Evolutionary conservation across 2,329 filamentous ascomycete genomes (phyloP).

Genomic region (Sclerotiophoma versabilis): DNA sequence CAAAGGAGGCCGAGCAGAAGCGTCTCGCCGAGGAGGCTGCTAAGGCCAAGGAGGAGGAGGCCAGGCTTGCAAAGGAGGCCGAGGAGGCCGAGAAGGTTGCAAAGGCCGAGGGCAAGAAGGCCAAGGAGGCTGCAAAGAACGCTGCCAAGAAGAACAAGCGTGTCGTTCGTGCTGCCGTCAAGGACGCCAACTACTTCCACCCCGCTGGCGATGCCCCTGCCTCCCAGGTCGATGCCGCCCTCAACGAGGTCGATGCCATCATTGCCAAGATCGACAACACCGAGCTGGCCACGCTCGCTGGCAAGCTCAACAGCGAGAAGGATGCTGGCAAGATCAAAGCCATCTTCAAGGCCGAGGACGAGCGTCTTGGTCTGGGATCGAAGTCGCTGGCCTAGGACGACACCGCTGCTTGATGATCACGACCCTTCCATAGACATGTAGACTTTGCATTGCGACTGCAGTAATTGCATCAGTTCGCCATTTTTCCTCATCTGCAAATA

Average conservation of each 20-base stretch:
- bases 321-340: slow-evolving; percentile 84
- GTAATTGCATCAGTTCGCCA: not conserved
- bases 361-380: slow-evolving; percentile 76
- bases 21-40: slow-evolving; percentile 84
- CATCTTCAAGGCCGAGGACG: slow-evolving; percentile 79
- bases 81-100: slow-evolving; percentile 86
- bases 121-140: slow-evolving; percentile 98
- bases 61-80: slow-evolving; percentile 78
- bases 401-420: slow-evolving; percentile 4
- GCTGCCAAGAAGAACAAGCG: slow-evolving; percentile 99
- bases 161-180: slow-evolving; percentile 89
- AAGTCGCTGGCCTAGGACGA: slow-evolving; percentile 63
- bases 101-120: slow-evolving; percentile 88
- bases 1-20: slow-evolving; percentile 91
- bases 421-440: slow-evolving; percentile 27
- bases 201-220: slow-evolving; percentile 72
- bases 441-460: slow-evolving; percentile 15
- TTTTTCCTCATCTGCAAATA: not conserved
- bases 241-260: slow-evolving; percentile 84
- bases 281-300: slow-evolving; percentile 83
- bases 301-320: slow-evolving; percentile 79
- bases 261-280: slow-evolving; percentile 90
- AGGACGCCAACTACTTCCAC: slow-evolving; percentile 97
- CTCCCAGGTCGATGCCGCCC: slow-evolving; percentile 79
- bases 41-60: slow-evolving; percentile 83